Percentiles rank a stretch among this genome's conserved stretches.
phyloP scores from a whole-genome alignment of 73 alveolate genomes.

The Paramecium bursaria region DNA sequence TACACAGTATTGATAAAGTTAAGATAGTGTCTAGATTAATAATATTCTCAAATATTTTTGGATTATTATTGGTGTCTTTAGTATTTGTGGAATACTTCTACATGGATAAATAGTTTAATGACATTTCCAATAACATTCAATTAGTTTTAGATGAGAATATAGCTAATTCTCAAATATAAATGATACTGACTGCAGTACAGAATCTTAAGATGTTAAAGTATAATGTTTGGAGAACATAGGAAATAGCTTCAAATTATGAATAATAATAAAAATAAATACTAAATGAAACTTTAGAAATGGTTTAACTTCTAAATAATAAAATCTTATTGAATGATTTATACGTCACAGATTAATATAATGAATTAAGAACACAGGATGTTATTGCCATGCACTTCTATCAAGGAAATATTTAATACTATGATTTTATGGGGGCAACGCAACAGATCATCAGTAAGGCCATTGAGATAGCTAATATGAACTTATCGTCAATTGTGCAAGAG shows the following conservation, averaged over 20 bases:
- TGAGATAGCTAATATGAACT: not conserved
- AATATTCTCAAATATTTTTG: constrained; percentile 29
- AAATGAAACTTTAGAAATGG: not conserved
- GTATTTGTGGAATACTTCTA: constrained; percentile 33
- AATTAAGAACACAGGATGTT: not conserved
- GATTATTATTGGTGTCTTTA: not conserved
- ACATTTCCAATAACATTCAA: constrained; percentile 16
- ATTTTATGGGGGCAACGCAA: constrained; percentile 57
- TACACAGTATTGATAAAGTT: constrained; percentile 15
- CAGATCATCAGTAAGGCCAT: constrained; percentile 38
- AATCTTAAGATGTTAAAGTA: constrained; percentile 20
- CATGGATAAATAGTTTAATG: constrained; percentile 27
- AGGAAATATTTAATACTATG: not conserved
- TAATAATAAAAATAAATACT: not conserved
- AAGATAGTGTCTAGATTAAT: not conserved
- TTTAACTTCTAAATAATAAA: constrained; percentile 25
- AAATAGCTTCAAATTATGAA: not conserved
- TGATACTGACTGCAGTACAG: not conserved
- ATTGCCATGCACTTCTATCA: not conserved
- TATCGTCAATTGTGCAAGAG: not conserved
- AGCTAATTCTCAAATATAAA: constrained; percentile 9
- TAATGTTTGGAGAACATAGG: constrained; percentile 19
- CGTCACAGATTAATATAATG: not conserved
- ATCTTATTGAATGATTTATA: not conserved
- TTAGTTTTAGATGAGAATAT: not conserved